Percentiles rank a stretch among this genome's conserved stretches.
Evolutionary conservation across 306 rosid genomes (phyloP).

Genomic region (Prosopis cineraria): DNA sequence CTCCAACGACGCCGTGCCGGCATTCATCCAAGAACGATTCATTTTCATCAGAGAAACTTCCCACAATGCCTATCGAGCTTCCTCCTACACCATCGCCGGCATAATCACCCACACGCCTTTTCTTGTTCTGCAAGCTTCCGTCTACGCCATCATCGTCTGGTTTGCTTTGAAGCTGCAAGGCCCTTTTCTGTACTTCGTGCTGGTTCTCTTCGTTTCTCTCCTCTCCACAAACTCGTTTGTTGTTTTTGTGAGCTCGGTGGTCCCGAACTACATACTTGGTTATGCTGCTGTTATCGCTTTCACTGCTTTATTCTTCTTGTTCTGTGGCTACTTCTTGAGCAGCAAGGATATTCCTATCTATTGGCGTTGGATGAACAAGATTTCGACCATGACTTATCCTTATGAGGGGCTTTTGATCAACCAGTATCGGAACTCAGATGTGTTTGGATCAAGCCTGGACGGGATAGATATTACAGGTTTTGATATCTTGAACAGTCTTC

Average conservation of each 20-base stretch:
- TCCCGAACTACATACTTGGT: slow-evolving; percentile 83
- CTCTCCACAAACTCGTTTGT: slow-evolving; percentile 87
- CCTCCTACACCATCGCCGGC: slow-evolving; percentile 78
- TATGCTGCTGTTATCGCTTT: slow-evolving; percentile 90
- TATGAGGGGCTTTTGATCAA: slow-evolving; percentile 85
- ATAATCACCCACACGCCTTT: slow-evolving; percentile 81
- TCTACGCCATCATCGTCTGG: slow-evolving; percentile 73
- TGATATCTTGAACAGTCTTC: slow-evolving; percentile 52
- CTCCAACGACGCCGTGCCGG: slow-evolving; percentile 92
- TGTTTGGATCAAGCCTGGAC: slow-evolving; percentile 35
- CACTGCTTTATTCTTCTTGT: slow-evolving; percentile 90
- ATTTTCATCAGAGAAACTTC: slow-evolving; percentile 52
- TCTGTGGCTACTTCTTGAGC: slow-evolving; percentile 88
- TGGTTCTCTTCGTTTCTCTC: slow-evolving; percentile 75
- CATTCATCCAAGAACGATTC: slow-evolving; percentile 83
- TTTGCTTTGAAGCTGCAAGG: slow-evolving; percentile 63
- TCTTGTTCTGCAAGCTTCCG: slow-evolving; percentile 64
- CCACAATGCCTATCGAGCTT: slow-evolving; percentile 81
- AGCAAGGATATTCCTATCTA: slow-evolving; percentile 53
- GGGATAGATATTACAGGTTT: slow-evolving; percentile 43
- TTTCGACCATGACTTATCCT: slow-evolving; percentile 94
- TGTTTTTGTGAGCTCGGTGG: slow-evolving; percentile 81
- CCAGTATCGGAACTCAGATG: slow-evolving; percentile 43
- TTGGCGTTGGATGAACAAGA: slow-evolving; percentile 91
- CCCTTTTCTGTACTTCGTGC: slow-evolving; percentile 58